phyloP scores from a whole-genome alignment of 352 stramenopile species.

The Phytophthora megakarya region DNA sequence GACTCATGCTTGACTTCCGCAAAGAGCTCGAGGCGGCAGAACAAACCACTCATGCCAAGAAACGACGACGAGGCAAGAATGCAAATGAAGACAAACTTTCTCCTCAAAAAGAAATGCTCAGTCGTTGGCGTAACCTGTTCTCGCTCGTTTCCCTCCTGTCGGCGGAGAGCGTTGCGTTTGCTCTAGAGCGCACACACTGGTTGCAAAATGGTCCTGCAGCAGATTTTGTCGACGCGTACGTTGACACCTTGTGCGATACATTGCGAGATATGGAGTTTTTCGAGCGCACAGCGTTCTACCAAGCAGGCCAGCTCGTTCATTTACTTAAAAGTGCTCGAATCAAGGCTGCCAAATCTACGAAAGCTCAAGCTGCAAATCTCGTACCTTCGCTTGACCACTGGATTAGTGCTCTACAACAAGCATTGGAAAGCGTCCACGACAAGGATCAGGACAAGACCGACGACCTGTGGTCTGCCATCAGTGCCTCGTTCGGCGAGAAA shows the following conservation, averaged over 20 bases:
- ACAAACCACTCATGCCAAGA: conserved; percentile 48
- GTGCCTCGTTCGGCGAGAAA: conserved; percentile 29
- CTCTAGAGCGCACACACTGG: conserved; percentile 51
- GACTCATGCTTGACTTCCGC: conserved; percentile 57
- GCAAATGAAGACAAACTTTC: conserved; percentile 33
- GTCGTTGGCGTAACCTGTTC: conserved; percentile 77
- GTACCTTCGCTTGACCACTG: conserved; percentile 42
- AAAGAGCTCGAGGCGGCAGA: conserved; percentile 44
- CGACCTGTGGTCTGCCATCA: conserved; percentile 56
- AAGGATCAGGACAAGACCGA: conserved; percentile 51
- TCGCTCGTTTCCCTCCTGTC: conserved; percentile 60
- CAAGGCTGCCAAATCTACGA: conserved; percentile 42
- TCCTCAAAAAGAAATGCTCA: conserved; percentile 47
- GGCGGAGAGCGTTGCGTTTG: conserved; percentile 70
- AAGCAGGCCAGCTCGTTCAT: conserved; percentile 58
- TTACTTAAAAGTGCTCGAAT: conserved; percentile 42
- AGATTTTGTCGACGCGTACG: conserved; percentile 54
- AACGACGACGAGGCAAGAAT: conserved; percentile 52
- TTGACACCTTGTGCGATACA: conserved; percentile 52
- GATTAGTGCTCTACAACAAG: conserved; percentile 43
- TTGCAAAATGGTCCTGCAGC: conserved; percentile 41
- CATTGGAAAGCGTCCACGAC: conserved; percentile 41
- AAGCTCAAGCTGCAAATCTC: conserved; percentile 24
- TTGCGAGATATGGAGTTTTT: conserved; percentile 56
- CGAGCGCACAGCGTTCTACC: conserved; percentile 71